Base-by-base conservation (phyloP, 768 basidiomycete genomes). In the Pleurotus pulmonarius region DNA sequence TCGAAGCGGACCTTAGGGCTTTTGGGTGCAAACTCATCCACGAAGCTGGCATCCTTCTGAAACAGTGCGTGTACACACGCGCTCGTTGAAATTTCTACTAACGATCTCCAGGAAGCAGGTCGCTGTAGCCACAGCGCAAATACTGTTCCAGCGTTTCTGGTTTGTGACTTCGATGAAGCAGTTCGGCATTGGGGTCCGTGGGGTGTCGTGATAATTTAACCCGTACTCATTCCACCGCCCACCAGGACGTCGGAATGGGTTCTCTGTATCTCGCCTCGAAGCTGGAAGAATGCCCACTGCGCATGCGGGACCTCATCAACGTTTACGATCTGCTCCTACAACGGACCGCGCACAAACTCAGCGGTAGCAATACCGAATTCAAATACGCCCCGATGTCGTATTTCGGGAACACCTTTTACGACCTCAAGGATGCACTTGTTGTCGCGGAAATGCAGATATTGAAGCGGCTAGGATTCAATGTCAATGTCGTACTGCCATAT, bases 401-500 rank as follows among this genome's bases (percentile, higher is more conserved):
- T 72, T 94, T 92, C 68, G 86, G 90, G 12, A 81, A 80, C 64
- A 87, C 85, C 2, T 98, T 96, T 65, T 98, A 98, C 74, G 92
- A 95, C 59, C 79, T 93, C 69, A 98, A 96, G 67, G 97, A 99
- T 66, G 87, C 90, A 5, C 76, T 98, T 48, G 93, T 98, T 18
- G 88, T 95, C 12, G 86, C 90, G 1, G 97, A 99, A 71, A 98
- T 98, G 93, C 97, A 99, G 68, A 82, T 98, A 18, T 79, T 99
- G 61, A 99, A 99, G 71, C 82, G 96, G 20, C 80, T 99, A 9
- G 96, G 92, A 1, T 99, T 98, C 74, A 91, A 98, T 65, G 92
- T 96, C 40, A 88, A 92, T 63, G 91, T 96, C 45, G 90, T 92
- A 9, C 76, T 98, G 29, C 94, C 96, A 3, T 98, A 98, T 62